phyloP scores from a whole-genome alignment of 2,329 filamentous ascomycete genomes.

The Fusarium hainanense region DNA sequence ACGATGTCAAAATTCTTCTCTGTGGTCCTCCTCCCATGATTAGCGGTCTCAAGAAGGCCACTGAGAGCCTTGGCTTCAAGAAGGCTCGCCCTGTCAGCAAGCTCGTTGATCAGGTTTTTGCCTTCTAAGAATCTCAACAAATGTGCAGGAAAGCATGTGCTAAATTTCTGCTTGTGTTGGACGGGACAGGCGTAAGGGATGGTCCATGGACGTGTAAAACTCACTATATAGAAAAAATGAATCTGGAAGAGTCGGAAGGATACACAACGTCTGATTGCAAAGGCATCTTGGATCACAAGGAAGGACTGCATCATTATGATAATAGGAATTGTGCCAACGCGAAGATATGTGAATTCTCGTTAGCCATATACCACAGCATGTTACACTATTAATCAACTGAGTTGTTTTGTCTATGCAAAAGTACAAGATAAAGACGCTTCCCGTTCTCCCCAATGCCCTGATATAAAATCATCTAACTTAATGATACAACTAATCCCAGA shows the following conservation, averaged over 20 bases:
- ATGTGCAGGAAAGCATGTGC: not conserved
- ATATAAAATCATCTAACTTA: slow-evolving; percentile 36
- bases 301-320: not conserved
- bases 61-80: slow-evolving; percentile 87
- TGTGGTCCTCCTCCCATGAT: slow-evolving; percentile 98
- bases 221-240: slow-evolving; percentile 25
- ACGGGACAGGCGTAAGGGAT: not conserved
- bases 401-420: not conserved
- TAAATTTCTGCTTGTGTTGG: not conserved
- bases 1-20: slow-evolving; percentile 91
- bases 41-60: slow-evolving; percentile 94
- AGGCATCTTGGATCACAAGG: not conserved
- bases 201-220: slow-evolving; percentile 13
- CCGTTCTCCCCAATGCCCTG: slow-evolving; percentile 27
- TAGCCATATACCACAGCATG: slow-evolving; percentile 8
- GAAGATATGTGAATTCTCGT: slow-evolving; percentile 24
- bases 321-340: slow-evolving; percentile 1
- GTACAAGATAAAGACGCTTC: slow-evolving; percentile 37
- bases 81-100: slow-evolving; percentile 97
- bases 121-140: slow-evolving; percentile 66
- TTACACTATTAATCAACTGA: slow-evolving; percentile 2
- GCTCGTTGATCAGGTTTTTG: slow-evolving; percentile 97
- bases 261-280: not conserved
- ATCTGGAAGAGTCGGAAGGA: slow-evolving; percentile 14
- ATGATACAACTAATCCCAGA: slow-evolving; percentile 29